phyloP scores from a whole-genome alignment of 1,139 yeast species.

The Spathaspora sp. region DNA sequence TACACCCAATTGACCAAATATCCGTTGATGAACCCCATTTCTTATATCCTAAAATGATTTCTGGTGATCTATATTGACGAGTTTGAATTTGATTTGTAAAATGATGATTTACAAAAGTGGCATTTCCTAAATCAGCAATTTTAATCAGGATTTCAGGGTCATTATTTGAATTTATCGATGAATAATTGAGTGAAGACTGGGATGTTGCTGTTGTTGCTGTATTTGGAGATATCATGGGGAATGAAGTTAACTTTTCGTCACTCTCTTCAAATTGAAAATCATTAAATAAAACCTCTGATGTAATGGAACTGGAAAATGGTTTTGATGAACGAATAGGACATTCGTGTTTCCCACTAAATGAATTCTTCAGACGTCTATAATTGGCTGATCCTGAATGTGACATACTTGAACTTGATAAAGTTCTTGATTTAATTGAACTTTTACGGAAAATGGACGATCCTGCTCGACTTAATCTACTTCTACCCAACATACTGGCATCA shows the following conservation, averaged over 20 bases:
- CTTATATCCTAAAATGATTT: constrained; percentile 61
- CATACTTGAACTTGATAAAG: constrained; percentile 11
- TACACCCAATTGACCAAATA: constrained; percentile 82
- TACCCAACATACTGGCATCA: background rate
- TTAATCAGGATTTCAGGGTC: constrained; percentile 32
- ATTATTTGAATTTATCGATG: background rate
- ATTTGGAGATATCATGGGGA: constrained; percentile 1
- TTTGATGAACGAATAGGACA: constrained; percentile 32
- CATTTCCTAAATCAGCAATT: constrained; percentile 85
- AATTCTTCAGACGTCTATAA: constrained; percentile 26
- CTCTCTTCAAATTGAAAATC: constrained; percentile 13
- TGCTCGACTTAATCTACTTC: constrained; percentile 1
- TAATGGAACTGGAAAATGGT: constrained; percentile 25
- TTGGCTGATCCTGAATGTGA: constrained; percentile 10
- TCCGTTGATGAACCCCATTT: constrained; percentile 85
- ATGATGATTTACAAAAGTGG: constrained; percentile 72
- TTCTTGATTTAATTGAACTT: constrained; percentile 5
- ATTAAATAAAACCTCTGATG: constrained; percentile 22
- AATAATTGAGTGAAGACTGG: background rate
- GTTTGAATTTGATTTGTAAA: constrained; percentile 86
- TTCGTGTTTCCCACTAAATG: constrained; percentile 18
- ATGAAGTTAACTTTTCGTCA: background rate
- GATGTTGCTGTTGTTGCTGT: background rate
- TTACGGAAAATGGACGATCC: constrained; percentile 2
- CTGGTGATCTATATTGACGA: constrained; percentile 83